Evolutionary conservation across 2,329 filamentous ascomycete genomes (phyloP).

Genomic region (Botrytis porri): DNA sequence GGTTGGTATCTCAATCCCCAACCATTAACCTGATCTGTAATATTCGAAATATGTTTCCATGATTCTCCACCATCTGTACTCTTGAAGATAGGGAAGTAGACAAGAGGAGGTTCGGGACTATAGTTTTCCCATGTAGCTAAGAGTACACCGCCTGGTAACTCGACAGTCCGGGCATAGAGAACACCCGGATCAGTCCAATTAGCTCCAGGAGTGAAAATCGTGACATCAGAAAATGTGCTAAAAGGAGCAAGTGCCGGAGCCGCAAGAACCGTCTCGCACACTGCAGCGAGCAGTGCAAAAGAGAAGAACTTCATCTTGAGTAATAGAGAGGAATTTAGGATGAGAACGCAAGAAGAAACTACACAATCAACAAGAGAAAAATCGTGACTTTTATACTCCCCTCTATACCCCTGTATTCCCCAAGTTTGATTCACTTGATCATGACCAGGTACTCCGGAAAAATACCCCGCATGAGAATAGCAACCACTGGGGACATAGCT

Average conservation of each 20-base stretch:
- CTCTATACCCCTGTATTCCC: neutral
- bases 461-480: constrained; percentile 13
- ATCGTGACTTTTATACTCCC: constrained; percentile 9
- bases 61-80: constrained; percentile 54
- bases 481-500: neutral
- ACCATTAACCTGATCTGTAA: constrained; percentile 61
- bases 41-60: constrained; percentile 61
- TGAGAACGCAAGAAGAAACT: neutral
- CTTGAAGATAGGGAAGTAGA: constrained; percentile 52
- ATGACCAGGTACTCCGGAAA: constrained; percentile 5
- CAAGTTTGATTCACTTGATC: neutral
- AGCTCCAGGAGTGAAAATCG: constrained; percentile 32
- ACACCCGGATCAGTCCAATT: constrained; percentile 35
- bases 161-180: constrained; percentile 40
- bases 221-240: constrained; percentile 34
- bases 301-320: constrained; percentile 29
- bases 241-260: constrained; percentile 28
- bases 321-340: neutral
- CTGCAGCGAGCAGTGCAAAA: constrained; percentile 25
- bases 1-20: constrained; percentile 69
- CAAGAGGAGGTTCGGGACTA: constrained; percentile 50
- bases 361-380: neutral
- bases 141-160: constrained; percentile 42
- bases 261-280: constrained; percentile 26
- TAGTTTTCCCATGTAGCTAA: constrained; percentile 57